Percentiles rank a stretch among this genome's conserved stretches.
Conservation (phyloP, 2,329 filamentous ascomycete species). For the Ceratocystiopsis minuta region DNA sequence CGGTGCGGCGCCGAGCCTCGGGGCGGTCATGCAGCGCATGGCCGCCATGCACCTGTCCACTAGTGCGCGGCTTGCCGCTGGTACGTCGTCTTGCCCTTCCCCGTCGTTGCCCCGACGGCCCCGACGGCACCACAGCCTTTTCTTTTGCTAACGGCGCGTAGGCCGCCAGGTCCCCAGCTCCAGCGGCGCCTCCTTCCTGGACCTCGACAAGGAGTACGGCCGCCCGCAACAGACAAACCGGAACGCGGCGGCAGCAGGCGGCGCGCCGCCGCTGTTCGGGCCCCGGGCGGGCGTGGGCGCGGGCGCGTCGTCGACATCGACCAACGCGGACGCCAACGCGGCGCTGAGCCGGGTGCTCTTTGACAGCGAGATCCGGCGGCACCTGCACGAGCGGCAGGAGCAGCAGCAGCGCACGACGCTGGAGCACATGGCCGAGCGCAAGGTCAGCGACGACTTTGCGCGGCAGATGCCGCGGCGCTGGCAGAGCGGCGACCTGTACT, state of each 20-base stretch:
- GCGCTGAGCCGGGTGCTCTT: conserved; percentile 7
- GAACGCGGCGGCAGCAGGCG: neutral
- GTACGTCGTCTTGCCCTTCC: neutral
- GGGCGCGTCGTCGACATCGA: neutral
- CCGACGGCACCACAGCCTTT: too few species aligned
- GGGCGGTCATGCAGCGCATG: conserved; percentile 2
- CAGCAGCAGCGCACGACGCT: conserved; percentile 15
- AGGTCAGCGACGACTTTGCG: conserved; percentile 33
- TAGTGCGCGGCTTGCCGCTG: conserved; percentile 2
- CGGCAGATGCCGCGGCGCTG: conserved; percentile 53
- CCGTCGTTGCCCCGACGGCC: neutral
- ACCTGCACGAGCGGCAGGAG: conserved; percentile 4
- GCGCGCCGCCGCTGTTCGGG: neutral
- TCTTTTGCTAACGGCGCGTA: neutral
- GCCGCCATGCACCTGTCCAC: conserved; percentile 6
- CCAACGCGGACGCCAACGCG: conserved; percentile 1
- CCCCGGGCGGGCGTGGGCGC: too few species aligned
- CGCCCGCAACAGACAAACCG: neutral
- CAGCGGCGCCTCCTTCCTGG: conserved; percentile 7
- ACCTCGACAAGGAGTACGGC: conserved; percentile 5
- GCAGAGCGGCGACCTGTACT: conserved; percentile 68
- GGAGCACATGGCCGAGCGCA: conserved; percentile 21
- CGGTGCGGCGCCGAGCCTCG: neutral
- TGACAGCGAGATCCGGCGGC: conserved; percentile 5
- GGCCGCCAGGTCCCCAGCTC: neutral